These are phyloP conservation scores for Intubia oerlemansii DNA, from an alignment of 2,329 filamentous ascomycete species.

Conservation along the genomic window DNA sequence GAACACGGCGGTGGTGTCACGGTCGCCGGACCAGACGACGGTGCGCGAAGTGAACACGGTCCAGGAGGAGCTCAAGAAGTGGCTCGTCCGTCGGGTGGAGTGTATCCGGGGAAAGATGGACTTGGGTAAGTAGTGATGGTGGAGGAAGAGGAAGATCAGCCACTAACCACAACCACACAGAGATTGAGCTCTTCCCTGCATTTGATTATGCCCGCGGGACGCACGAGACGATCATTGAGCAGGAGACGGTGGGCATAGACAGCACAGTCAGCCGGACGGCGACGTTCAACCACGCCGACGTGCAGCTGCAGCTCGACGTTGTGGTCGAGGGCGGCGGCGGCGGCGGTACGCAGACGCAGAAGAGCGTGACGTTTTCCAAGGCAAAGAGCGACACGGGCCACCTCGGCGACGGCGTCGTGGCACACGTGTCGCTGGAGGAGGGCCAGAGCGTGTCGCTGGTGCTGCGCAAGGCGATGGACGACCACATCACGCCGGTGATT, in stretches of 20 bases:
- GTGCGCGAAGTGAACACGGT: conserved; percentile 31
- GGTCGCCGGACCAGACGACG: conserved; percentile 24
- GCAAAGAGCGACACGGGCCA: conserved; percentile 25
- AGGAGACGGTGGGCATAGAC: conserved; percentile 18
- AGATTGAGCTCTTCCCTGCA: conserved; percentile 51
- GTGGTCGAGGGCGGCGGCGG: conserved; percentile 15
- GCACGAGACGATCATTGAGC: conserved; percentile 36
- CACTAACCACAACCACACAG: conserved; percentile 14
- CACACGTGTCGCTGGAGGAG: conserved; percentile 36
- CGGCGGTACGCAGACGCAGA: neutral
- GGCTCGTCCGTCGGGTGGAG: conserved; percentile 50
- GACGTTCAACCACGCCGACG: conserved; percentile 35
- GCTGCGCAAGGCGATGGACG: conserved; percentile 36
- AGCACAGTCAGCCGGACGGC: conserved; percentile 31
- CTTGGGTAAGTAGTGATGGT: conserved; percentile 21
- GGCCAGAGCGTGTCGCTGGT: conserved; percentile 51
- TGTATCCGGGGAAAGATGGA: conserved; percentile 47
- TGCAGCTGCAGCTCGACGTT: conserved; percentile 45
- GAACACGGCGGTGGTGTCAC: conserved; percentile 28
- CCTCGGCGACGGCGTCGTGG: conserved; percentile 40
- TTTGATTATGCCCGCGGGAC: conserved; percentile 46
- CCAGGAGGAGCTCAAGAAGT: conserved; percentile 43
- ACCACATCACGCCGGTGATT: conserved; percentile 35
- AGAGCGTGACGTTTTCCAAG: conserved; percentile 31
- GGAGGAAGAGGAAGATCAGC: neutral